Evolutionary conservation across 2,329 filamentous ascomycete species (phyloP), one percentile per base, ranked within the genome.

Genomic region (Diplocarpon rosae): DNA sequence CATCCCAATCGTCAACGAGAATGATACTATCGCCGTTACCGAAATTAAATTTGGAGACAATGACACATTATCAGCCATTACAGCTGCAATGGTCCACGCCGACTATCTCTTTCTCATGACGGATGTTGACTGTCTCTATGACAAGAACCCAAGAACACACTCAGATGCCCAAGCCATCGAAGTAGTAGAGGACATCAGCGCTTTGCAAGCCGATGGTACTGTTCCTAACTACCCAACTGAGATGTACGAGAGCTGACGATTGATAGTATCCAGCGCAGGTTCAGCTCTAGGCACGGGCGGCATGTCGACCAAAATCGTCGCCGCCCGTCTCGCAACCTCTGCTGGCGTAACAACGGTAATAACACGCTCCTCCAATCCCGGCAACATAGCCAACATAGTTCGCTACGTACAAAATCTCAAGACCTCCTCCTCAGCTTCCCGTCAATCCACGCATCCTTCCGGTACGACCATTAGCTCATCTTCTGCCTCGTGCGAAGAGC

Each of bases 11-110:
- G 92, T 98, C 52, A 98, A 98, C 59, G 92, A 98, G 67, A 98
- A 98, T 65, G 92, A 98, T 64, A 98, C 92, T 2, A 69, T 98
- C 43, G 87, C 89, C 17, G 92, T 98, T 53, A 85, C 90, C 36
- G 92, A 98, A 73, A 98, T 98, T 68, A 96, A 96, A 70, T 98
- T 98, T 61, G 92, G 92, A 54, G 92, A 98, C 70, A 98, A 98
- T 58, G 92, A 98, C 65, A 98, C 92, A 1, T 72, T 98, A 37
- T 95, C 88, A 11, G 92, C 92, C 46, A 95, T 98, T 56, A 95
- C 92, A 0, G 87, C 92, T 1, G 92, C 85, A 54, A 96, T 96
- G 88, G 85, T 96, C 15, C 87, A 95, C 59, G 92, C 92, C 40
- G 89, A 98, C 60, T 86, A 95, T 58, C 73, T 98, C 9, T 98